A percentile compares a stretch with the other conserved stretches of the same genome.
Evolutionary conservation across 257 asterid genomes (phyloP).

Genomic region (Scutellaria barbata): DNA sequence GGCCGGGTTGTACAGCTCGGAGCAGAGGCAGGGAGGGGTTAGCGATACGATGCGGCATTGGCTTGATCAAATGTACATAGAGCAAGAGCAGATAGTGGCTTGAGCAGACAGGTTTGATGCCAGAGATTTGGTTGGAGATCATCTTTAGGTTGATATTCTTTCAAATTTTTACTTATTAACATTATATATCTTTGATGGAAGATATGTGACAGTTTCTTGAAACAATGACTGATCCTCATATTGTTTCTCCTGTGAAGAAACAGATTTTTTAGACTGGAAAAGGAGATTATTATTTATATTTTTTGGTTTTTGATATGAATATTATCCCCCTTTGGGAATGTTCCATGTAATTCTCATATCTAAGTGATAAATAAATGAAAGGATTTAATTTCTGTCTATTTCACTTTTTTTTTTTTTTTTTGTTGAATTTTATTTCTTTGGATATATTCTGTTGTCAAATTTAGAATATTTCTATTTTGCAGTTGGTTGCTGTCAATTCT

Average conservation of each 20-base stretch:
- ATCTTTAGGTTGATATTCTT: constrained; percentile 46
- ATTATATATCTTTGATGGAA: background rate
- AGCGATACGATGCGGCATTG: constrained; percentile 52
- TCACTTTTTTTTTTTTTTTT: background rate
- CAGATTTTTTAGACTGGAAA: constrained; percentile 28
- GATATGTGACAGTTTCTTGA: constrained; percentile 31
- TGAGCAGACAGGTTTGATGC: constrained; percentile 49
- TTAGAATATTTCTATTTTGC: no score
- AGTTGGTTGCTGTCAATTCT: no score
- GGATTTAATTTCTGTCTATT: background rate
- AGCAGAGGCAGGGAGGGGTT: constrained; percentile 3
- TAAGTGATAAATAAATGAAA: constrained; percentile 8
- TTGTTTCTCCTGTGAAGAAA: constrained; percentile 17
- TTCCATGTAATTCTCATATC: constrained; percentile 31
- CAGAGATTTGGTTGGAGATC: constrained; percentile 7
- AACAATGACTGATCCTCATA: constrained; percentile 30
- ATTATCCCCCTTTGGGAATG: constrained; percentile 17
- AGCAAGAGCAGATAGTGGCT: constrained; percentile 90
- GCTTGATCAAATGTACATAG: constrained; percentile 89
- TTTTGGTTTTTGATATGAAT: constrained; percentile 24
- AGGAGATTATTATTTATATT: constrained; percentile 28
- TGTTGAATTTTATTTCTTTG: background rate
- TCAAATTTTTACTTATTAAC: constrained; percentile 48
- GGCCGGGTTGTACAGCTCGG: constrained; percentile 21
- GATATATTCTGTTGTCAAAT: no score